A percentile compares a stretch with the other conserved stretches of the same genome.
These are phyloP conservation scores for Leucoagaricus sp. DNA, from an alignment of 1,284 basidiomycete genomes.

Conservation along the genomic window DNA sequence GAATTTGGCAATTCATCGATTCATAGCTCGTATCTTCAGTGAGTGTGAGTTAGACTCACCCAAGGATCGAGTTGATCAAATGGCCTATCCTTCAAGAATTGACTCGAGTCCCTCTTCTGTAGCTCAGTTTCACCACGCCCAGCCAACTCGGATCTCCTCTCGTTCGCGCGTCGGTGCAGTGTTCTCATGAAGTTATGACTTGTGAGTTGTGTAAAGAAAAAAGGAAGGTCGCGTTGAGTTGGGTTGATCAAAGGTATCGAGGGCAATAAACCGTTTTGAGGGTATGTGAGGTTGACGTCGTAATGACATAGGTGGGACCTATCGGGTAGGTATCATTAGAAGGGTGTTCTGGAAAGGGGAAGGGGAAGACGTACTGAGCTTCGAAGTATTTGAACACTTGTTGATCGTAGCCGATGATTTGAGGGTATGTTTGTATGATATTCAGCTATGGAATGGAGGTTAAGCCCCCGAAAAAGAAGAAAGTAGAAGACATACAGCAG, in stretches of 20 bases:
- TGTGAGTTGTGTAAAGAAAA: conserved; percentile 20
- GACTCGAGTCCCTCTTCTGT: conserved; percentile 20
- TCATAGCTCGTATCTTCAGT: not conserved
- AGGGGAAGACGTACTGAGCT: conserved; percentile 51
- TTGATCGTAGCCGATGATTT: conserved; percentile 69
- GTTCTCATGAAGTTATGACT: conserved; percentile 27
- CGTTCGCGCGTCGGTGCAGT: conserved; percentile 26
- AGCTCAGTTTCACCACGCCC: conserved; percentile 28
- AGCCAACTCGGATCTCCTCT: conserved; percentile 12
- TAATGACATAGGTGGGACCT: conserved; percentile 66
- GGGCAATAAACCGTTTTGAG: conserved; percentile 58
- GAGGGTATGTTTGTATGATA: conserved; percentile 70
- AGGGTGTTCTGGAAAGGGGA: not conserved
- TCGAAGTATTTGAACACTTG: conserved; percentile 68
- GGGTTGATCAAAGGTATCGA: conserved; percentile 41
- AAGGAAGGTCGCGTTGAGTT: conserved; percentile 31
- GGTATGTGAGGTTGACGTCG: conserved; percentile 70
- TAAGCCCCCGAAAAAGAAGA: not conserved
- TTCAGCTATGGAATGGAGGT: conserved; percentile 38
- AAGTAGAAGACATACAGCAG: conserved; percentile 44
- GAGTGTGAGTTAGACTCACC: conserved; percentile 28
- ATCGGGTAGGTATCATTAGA: no score
- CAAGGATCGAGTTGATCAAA: conserved; percentile 54
- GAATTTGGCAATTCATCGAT: conserved; percentile 6
- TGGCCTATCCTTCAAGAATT: conserved; percentile 46